Conservation (phyloP, 2,329 filamentous ascomycete species). For the Juglanconis oblonga region DNA sequence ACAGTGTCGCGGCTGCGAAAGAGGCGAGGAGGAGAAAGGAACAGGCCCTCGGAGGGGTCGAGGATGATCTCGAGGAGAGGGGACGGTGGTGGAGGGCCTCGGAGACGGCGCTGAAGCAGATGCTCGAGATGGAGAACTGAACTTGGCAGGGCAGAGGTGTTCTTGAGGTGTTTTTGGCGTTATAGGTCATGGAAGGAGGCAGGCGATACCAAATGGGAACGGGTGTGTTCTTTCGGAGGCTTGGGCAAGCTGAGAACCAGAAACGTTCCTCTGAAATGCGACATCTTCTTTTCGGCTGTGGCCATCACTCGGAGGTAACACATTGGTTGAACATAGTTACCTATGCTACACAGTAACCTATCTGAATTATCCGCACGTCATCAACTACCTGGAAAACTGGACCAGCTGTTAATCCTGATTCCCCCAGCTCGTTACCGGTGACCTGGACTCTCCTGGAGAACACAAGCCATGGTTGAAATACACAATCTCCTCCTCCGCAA, state of each 20-base stretch:
- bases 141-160: background rate
- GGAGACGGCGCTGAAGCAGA: conserved; percentile 60
- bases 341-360: no score
- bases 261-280: no score
- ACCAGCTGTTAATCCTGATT: no score
- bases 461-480: background rate
- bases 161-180: conserved; percentile 4
- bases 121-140: conserved; percentile 55
- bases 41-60: conserved; percentile 60
- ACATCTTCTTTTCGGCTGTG: no score
- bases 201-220: background rate
- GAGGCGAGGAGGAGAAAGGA: conserved; percentile 70
- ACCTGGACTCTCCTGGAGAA: background rate
- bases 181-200: background rate
- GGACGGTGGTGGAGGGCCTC: conserved; percentile 72
- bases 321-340: no score
- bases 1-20: conserved; percentile 63
- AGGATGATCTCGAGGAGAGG: conserved; percentile 72
- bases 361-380: no score
- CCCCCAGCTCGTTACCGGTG: background rate
- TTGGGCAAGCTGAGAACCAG: background rate
- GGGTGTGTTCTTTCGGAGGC: background rate
- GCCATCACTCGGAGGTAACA: no score
- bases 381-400: no score
- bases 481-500: background rate